Percentiles rank a stretch among this genome's conserved stretches.
Evolutionary conservation across 805 yeast genomes (phyloP).

Genomic region (Clavispora fructus): DNA sequence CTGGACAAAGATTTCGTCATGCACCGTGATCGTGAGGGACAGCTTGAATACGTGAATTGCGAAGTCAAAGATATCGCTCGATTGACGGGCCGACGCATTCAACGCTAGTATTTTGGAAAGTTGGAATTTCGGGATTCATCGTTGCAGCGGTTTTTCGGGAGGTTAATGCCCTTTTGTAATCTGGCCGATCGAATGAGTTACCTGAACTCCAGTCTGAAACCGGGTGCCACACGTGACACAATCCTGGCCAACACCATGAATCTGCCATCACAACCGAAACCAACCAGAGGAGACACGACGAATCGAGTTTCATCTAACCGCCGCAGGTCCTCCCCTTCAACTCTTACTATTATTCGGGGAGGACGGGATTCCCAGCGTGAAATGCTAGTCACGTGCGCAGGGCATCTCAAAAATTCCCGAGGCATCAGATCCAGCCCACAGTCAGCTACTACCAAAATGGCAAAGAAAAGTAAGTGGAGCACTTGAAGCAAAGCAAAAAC

Average conservation of each 20-base stretch:
- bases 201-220: too few relatives aligned
- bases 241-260: too few relatives aligned
- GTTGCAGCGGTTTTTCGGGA: not conserved
- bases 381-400: not conserved
- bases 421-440: not conserved
- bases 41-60: slow-evolving; percentile 12
- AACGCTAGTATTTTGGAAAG: too few relatives aligned
- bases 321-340: too few relatives aligned
- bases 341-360: too few relatives aligned
- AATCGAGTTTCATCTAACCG: too few relatives aligned
- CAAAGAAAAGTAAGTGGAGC: slow-evolving; percentile 32
- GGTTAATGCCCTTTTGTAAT: too few relatives aligned
- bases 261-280: too few relatives aligned
- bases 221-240: too few relatives aligned
- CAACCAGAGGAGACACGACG: too few relatives aligned
- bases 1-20: not conserved
- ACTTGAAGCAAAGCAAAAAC: not conserved
- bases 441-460: slow-evolving; percentile 20
- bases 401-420: not conserved
- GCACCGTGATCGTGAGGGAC: not conserved
- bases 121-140: not conserved
- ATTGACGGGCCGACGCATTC: slow-evolving; percentile 1
- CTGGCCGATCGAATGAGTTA: too few relatives aligned
- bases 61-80: slow-evolving; percentile 28
- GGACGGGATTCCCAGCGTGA: too few relatives aligned